Percentiles rank a stretch among this genome's conserved stretches.
Conservation (phyloP, 192 early-diverging fungal species). For the Coemansia sp. region DNA sequence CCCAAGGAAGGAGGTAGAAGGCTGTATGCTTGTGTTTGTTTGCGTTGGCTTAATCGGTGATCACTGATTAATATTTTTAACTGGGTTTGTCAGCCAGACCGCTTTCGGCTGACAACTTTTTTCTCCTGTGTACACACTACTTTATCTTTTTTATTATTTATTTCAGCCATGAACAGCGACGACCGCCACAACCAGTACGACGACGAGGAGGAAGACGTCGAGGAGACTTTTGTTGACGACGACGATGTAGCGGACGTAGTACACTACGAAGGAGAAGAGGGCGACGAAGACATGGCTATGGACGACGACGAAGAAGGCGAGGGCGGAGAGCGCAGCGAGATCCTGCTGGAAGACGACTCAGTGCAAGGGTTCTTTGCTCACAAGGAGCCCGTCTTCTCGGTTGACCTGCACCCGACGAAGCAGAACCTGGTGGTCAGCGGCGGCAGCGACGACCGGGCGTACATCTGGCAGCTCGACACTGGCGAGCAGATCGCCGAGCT, state of each 20-base stretch:
- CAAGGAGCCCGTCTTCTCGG: constrained; percentile 85
- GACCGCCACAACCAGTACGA: constrained; percentile 53
- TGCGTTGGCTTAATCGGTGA: not conserved
- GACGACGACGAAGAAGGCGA: constrained; percentile 46
- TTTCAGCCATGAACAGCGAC: constrained; percentile 30
- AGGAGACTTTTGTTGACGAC: constrained; percentile 50
- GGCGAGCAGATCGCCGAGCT: constrained; percentile 72
- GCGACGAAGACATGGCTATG: not conserved
- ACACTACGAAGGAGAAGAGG: constrained; percentile 58
- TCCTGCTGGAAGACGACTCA: constrained; percentile 73
- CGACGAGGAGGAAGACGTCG: constrained; percentile 56
- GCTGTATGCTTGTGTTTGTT: not conserved
- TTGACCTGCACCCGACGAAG: constrained; percentile 78
- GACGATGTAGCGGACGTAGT: constrained; percentile 55
- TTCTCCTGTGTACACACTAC: constrained; percentile 8
- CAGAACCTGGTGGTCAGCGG: constrained; percentile 73
- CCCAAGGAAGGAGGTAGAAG: not conserved
- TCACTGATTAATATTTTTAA: not conserved
- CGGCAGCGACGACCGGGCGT: constrained; percentile 92
- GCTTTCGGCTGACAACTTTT: not conserved
- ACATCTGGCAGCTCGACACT: constrained; percentile 83
- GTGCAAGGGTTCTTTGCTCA: constrained; percentile 90
- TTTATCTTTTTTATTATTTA: constrained; percentile 17
- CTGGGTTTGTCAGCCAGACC: constrained; percentile 1
- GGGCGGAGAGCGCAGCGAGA: constrained; percentile 13